Evolutionary conservation across 495 filamentous ascomycete species (phyloP).

Genomic region (Xylaria flabelliformis): DNA sequence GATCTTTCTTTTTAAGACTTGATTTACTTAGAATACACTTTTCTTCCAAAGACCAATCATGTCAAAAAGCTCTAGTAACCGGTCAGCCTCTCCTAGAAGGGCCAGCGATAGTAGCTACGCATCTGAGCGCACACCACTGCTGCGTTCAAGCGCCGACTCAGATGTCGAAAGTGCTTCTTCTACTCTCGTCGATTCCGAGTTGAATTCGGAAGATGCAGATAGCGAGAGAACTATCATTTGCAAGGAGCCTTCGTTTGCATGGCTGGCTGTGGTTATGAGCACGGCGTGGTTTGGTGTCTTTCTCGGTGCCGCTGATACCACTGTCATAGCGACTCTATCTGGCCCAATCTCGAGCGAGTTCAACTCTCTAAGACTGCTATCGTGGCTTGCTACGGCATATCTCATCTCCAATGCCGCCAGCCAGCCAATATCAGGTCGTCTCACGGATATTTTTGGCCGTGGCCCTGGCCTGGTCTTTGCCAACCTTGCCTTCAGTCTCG

Average conservation of each 20-base stretch:
- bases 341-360: constrained; percentile 83
- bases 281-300: constrained; percentile 77
- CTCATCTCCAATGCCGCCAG: constrained; percentile 84
- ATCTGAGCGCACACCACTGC: constrained; percentile 13
- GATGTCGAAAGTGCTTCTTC: constrained; percentile 10
- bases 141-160: neutral
- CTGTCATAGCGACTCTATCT: constrained; percentile 80
- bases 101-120: neutral
- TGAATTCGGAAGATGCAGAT: constrained; percentile 21
- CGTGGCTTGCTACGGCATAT: constrained; percentile 87
- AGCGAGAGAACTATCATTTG: constrained; percentile 48
- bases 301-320: constrained; percentile 77
- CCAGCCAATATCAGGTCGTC: constrained; percentile 78
- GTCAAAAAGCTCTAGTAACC: neutral
- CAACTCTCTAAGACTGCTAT: constrained; percentile 75
- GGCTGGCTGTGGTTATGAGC: constrained; percentile 57
- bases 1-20: neutral
- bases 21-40: neutral
- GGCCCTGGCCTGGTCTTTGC: constrained; percentile 75
- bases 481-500: constrained; percentile 75
- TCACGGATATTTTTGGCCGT: constrained; percentile 86
- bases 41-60: neutral
- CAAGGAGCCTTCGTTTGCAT: constrained; percentile 52
- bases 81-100: neutral
- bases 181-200: neutral